phyloP scores from a whole-genome alignment of 768 basidiomycete genomes.

The Mycena leptocephala region DNA sequence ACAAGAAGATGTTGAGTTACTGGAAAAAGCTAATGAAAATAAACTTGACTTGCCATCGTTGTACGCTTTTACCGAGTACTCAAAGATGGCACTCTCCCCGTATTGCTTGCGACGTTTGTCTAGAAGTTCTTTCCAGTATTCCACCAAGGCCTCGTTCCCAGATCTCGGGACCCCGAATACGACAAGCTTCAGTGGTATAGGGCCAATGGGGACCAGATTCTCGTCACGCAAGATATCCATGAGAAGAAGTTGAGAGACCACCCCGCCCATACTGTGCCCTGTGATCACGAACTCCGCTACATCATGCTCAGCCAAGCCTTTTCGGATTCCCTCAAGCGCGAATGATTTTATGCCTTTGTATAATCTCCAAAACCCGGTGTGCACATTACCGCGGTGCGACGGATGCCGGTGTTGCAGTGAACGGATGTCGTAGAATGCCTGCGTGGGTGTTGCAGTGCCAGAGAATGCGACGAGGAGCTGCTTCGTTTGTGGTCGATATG shows the following conservation, averaged over 20 bases:
- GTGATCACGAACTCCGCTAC: conserved; percentile 64
- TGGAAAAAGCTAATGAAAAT: not conserved
- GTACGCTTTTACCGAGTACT: conserved; percentile 69
- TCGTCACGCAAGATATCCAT: conserved; percentile 61
- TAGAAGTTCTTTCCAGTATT: conserved; percentile 59
- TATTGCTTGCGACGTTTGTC: conserved; percentile 49
- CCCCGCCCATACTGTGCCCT: conserved; percentile 74
- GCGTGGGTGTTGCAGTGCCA: conserved; percentile 62
- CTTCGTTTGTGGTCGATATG: conserved; percentile 58
- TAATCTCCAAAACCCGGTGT: conserved; percentile 71
- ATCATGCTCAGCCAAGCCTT: conserved; percentile 55
- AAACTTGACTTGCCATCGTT: conserved; percentile 64
- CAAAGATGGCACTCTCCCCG: conserved; percentile 56
- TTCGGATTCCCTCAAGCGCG: conserved; percentile 55
- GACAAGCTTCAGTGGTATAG: conserved; percentile 57
- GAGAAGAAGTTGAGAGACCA: conserved; percentile 66
- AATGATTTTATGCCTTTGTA: conserved; percentile 59
- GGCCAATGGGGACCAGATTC: conserved; percentile 42
- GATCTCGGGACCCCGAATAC: conserved; percentile 69
- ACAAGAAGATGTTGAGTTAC: conserved; percentile 13
- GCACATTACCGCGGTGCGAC: conserved; percentile 58
- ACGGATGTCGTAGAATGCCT: conserved; percentile 66
- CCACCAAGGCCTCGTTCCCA: conserved; percentile 61
- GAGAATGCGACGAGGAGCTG: conserved; percentile 70
- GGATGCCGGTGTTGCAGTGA: conserved; percentile 57